Evolutionary conservation across 2,329 filamentous ascomycete species (phyloP).

Genomic region (Neoarthrinium moseri): DNA sequence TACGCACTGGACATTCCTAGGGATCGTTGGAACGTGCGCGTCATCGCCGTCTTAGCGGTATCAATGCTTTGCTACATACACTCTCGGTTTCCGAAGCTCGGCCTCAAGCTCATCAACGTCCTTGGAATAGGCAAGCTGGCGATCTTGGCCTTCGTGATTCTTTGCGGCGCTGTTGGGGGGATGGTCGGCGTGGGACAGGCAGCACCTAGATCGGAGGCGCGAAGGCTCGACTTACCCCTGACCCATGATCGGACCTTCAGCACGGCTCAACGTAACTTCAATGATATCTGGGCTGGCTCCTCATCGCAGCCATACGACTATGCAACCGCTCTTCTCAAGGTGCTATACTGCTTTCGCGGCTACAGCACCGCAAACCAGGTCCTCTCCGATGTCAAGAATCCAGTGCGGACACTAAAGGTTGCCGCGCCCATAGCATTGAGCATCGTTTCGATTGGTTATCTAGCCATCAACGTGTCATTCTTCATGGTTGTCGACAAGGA

Average conservation of each 20-base stretch:
- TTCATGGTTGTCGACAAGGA: conserved; percentile 57
- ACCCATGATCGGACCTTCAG: conserved; percentile 22
- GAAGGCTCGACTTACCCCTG: conserved; percentile 20
- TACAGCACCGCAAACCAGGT: conserved; percentile 56
- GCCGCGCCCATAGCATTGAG: conserved; percentile 54
- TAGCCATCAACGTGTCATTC: conserved; percentile 58
- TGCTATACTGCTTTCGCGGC: conserved; percentile 55
- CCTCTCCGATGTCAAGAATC: conserved; percentile 55
- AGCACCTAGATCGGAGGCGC: conserved; percentile 13
- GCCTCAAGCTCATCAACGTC: conserved; percentile 46
- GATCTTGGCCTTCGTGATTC: conserved; percentile 43
- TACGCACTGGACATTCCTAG: conserved; percentile 39
- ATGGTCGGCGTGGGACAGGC: conserved; percentile 28
- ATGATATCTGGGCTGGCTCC: conserved; percentile 35
- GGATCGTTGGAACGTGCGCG: conserved; percentile 47
- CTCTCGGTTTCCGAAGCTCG: conserved; percentile 42
- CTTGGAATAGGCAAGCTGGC: conserved; percentile 49
- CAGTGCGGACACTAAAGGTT: conserved; percentile 55
- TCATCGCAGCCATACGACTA: conserved; percentile 40
- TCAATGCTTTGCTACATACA: conserved; percentile 46
- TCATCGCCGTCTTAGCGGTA: conserved; percentile 44
- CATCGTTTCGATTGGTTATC: conserved; percentile 54
- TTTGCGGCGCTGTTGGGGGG: conserved; percentile 38
- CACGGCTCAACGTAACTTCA: conserved; percentile 39
- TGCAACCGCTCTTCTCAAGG: conserved; percentile 52